A percentile compares a stretch with the other conserved stretches of the same genome.
Evolutionary conservation across 352 stramenopile species (phyloP).

Genomic region (Pythium insidiosum): DNA sequence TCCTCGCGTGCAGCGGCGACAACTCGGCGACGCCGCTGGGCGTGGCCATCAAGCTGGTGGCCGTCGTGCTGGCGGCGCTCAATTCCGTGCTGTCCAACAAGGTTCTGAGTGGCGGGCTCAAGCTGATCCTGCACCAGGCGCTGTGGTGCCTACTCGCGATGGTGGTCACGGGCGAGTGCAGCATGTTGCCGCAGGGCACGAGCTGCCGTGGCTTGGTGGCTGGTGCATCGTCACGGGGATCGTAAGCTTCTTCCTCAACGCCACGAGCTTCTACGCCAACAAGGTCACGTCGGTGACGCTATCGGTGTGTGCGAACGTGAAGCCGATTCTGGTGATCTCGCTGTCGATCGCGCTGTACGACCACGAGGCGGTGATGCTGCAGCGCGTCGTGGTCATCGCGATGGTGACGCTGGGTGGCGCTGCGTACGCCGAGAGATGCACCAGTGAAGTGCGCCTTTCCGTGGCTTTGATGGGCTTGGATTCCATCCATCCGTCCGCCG

Average conservation of each 20-base stretch:
- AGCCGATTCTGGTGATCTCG: constrained; percentile 87
- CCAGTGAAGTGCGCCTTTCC: constrained; percentile 63
- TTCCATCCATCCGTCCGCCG: constrained; percentile 78
- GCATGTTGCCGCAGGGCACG: constrained; percentile 51
- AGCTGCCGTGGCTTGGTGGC: constrained; percentile 38
- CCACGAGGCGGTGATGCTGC: constrained; percentile 53
- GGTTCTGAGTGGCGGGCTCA: constrained; percentile 90
- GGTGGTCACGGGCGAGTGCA: constrained; percentile 72
- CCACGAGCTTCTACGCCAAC: constrained; percentile 92
- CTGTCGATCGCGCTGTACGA: constrained; percentile 79
- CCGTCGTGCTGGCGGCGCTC: constrained; percentile 87
- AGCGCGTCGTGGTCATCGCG: constrained; percentile 61
- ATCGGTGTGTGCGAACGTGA: constrained; percentile 92
- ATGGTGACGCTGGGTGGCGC: constrained; percentile 57
- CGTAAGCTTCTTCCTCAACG: constrained; percentile 91
- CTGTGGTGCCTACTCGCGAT: constrained; percentile 84
- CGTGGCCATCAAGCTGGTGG: constrained; percentile 83
- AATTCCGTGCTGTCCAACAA: constrained; percentile 92
- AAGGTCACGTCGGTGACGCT: constrained; percentile 93
- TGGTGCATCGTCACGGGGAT: constrained; percentile 85
- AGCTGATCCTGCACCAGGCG: constrained; percentile 91
- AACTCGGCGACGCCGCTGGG: constrained; percentile 86
- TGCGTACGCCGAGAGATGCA: constrained; percentile 74
- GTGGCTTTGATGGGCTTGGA: constrained; percentile 98
- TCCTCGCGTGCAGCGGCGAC: constrained; percentile 79